Evolutionary conservation across 495 filamentous ascomycete genomes (phyloP).

Genomic region (Penicillium subrubescens): DNA sequence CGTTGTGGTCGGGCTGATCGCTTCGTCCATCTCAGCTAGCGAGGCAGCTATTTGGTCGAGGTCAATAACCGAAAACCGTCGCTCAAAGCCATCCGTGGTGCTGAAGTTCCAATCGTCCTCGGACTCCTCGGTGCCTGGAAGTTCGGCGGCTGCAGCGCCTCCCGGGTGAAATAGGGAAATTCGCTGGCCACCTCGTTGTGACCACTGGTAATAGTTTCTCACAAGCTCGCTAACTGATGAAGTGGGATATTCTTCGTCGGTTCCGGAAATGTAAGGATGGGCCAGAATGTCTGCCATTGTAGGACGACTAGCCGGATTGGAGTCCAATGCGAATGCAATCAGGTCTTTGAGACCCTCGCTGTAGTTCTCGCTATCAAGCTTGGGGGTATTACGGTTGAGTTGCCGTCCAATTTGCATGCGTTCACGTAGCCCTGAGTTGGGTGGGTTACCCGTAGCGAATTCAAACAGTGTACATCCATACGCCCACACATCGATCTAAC

Average conservation of each 20-base stretch:
- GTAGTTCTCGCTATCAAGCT: constrained; percentile 76
- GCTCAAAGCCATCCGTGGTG: constrained; percentile 81
- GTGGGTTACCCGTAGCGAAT: constrained; percentile 86
- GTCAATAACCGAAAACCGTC: constrained; percentile 52
- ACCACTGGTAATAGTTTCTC: constrained; percentile 82
- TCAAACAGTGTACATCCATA: constrained; percentile 90
- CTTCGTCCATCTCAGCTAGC: constrained; percentile 40
- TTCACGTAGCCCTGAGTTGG: constrained; percentile 55
- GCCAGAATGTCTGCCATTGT: constrained; percentile 53
- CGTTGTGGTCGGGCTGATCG: constrained; percentile 32
- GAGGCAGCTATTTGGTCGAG: constrained; percentile 48
- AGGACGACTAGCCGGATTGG: constrained; percentile 73
- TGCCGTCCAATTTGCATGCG: constrained; percentile 62
- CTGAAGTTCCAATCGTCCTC: constrained; percentile 90
- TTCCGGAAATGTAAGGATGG: constrained; percentile 55
- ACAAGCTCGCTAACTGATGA: constrained; percentile 72
- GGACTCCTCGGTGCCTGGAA: constrained; percentile 41
- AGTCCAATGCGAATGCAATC: constrained; percentile 77
- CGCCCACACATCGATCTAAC: constrained; percentile 89
- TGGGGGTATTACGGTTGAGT: constrained; percentile 59
- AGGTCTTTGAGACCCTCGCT: constrained; percentile 72
- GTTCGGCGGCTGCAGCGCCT: constrained; percentile 68
- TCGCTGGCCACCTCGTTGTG: constrained; percentile 77
- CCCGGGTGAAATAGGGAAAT: constrained; percentile 77
- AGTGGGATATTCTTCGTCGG: constrained; percentile 68